These are phyloP conservation scores for Chaetomium globosum DNA, from an alignment of 2,329 filamentous ascomycete species.

Conservation along the genomic window DNA sequence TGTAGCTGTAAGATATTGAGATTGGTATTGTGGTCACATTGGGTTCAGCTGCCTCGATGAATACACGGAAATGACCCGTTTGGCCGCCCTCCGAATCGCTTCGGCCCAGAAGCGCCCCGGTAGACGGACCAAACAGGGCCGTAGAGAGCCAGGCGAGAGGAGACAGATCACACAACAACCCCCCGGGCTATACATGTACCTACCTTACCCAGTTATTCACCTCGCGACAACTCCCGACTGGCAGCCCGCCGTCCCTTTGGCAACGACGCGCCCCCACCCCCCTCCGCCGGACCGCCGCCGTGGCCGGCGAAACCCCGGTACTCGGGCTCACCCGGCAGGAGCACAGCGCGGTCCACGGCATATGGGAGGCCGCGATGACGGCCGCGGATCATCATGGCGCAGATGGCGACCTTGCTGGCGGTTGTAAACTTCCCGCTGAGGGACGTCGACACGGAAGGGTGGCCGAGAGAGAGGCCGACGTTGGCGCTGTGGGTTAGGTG, in stretches of 20 bases:
- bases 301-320: neutral
- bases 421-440: constrained; percentile 79
- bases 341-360: constrained; percentile 61
- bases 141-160: no score
- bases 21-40: neutral
- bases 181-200: neutral
- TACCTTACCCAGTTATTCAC: neutral
- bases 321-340: constrained; percentile 55
- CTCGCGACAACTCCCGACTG: neutral
- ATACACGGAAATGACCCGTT: neutral
- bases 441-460: constrained; percentile 71
- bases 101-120: neutral
- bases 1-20: neutral
- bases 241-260: neutral
- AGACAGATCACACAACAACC: neutral
- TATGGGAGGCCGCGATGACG: constrained; percentile 69
- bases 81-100: neutral
- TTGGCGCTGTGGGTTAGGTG: constrained; percentile 60
- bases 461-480: constrained; percentile 86
- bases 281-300: no score
- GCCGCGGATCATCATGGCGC: constrained; percentile 69
- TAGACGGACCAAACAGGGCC: neutral
- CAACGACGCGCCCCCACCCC: neutral
- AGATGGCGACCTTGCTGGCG: constrained; percentile 68
- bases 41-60: neutral